phyloP scores from a whole-genome alignment of 257 asterid genomes.

The Penstemon davidsonii region DNA sequence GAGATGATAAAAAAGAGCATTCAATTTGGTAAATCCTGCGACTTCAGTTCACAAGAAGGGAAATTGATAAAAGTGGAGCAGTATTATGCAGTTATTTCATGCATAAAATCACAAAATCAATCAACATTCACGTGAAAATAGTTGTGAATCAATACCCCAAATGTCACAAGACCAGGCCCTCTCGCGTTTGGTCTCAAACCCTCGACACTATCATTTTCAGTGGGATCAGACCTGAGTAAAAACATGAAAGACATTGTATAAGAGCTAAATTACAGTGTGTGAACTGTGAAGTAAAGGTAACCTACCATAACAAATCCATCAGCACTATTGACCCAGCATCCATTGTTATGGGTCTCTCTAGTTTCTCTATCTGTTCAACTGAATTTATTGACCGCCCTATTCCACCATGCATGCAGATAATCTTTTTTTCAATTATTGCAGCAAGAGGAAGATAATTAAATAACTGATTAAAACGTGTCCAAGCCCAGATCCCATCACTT shows the following conservation, averaged over 20 bases:
- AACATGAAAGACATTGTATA: slow-evolving; percentile 15
- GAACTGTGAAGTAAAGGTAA: slow-evolving; percentile 12
- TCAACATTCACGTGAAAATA: slow-evolving; percentile 15
- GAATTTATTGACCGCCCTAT: slow-evolving; percentile 92
- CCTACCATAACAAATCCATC: slow-evolving; percentile 96
- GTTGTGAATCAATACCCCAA: slow-evolving; percentile 69
- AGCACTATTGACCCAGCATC: slow-evolving; percentile 95
- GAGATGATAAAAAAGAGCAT: not conserved
- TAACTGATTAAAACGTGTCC: slow-evolving; percentile 97
- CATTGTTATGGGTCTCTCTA: slow-evolving; percentile 99
- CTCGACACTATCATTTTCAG: slow-evolving; percentile 95
- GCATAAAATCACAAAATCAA: slow-evolving; percentile 8
- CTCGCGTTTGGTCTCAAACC: slow-evolving; percentile 99
- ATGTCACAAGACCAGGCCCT: slow-evolving; percentile 99
- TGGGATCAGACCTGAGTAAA: slow-evolving; percentile 92
- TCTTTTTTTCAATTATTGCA: slow-evolving; percentile 96
- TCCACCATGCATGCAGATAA: slow-evolving; percentile 99
- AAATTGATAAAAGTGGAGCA: not conserved
- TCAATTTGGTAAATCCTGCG: not conserved
- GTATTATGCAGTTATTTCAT: slow-evolving; percentile 5
- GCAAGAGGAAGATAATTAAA: slow-evolving; percentile 96
- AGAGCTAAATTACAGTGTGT: slow-evolving; percentile 16
- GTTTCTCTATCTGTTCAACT: slow-evolving; percentile 95
- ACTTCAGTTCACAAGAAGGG: not conserved
- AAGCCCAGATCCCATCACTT: slow-evolving; percentile 97